Base-by-base conservation (phyloP, 129 eudicot genomes). In the Helianthus tuberosus region DNA sequence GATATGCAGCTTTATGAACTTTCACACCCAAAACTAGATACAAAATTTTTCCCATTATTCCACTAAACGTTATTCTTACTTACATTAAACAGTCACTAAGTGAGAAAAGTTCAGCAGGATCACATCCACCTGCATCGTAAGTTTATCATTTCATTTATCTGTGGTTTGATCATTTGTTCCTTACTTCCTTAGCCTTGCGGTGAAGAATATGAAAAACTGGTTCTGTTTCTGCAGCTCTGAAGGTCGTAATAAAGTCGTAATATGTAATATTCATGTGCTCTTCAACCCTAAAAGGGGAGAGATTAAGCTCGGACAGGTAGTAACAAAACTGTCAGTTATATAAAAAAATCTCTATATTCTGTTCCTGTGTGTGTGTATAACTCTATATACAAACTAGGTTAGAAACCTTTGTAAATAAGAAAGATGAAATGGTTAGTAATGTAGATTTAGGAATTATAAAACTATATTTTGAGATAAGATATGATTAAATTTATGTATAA, bases 231-330 rank as follows among this genome's bases (percentile, higher is more conserved):
- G 92, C 96, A 90, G 96, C 76, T 62, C 87, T 16, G 74, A 55
- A 69, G 81, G 77, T 47, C 64, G 70, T 52, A 88, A 87, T 68
- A 86, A 82, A 82, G 89, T 93, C 3, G 84, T 93, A 64, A 60
- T 88, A 46, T 91, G 98, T 63, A 94, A 94, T 77, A 94, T 86
- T 69, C 98, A 94, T 73, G 98, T 94, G 79, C 97, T 94, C 64
- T 94, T 77, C 88, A 94, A 94, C 83, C 97, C 98, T 49, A 88
- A 49, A 81, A 85, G 98, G 82, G 98, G 98, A 70, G 98, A 94
- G 73, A 85, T 94, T 17, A 94, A 94, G 84, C 97, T 94, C 77
- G 98, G 96, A 36, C 98, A 94, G 97, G 98, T 93, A 84, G 71
- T 57, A 65, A 62, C 46, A 38, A 62, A 8, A 57, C 68, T 68